phyloP scores from a whole-genome alignment of 2,329 filamentous ascomycete genomes.

The Cordyceps fumosorosea region DNA sequence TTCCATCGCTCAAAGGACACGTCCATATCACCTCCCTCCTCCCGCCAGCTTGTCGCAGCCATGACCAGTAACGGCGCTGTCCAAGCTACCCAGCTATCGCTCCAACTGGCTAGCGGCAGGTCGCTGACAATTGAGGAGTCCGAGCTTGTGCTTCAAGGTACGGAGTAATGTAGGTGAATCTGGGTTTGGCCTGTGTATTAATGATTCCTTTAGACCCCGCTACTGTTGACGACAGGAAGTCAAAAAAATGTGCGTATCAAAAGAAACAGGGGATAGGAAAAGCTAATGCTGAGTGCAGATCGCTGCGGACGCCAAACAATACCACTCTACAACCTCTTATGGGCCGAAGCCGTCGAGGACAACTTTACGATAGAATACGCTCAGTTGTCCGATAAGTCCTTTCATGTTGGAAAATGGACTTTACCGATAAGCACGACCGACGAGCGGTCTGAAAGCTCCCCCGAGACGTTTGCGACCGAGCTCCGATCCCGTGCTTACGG shows the following conservation, averaged over 20 bases:
- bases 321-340: constrained; percentile 77
- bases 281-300: constrained; percentile 17
- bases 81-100: background rate
- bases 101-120: constrained; percentile 1
- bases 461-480: constrained; percentile 55
- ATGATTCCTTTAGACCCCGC: background rate
- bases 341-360: constrained; percentile 59
- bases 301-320: constrained; percentile 38
- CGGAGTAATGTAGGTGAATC: background rate
- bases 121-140: background rate
- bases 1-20: background rate
- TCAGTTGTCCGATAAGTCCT: constrained; percentile 48
- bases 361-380: constrained; percentile 70
- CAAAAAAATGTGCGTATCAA: background rate
- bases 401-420: constrained; percentile 55
- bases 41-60: background rate
- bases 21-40: background rate
- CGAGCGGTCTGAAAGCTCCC: constrained; percentile 26
- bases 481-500: constrained; percentile 68
- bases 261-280: background rate
- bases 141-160: constrained; percentile 6
- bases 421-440: constrained; percentile 34
- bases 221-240: background rate
- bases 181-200: background rate
- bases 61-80: constrained; percentile 7